Evolutionary conservation across 257 asterid species (phyloP).

Genomic region (Coffea eugenioides): DNA sequence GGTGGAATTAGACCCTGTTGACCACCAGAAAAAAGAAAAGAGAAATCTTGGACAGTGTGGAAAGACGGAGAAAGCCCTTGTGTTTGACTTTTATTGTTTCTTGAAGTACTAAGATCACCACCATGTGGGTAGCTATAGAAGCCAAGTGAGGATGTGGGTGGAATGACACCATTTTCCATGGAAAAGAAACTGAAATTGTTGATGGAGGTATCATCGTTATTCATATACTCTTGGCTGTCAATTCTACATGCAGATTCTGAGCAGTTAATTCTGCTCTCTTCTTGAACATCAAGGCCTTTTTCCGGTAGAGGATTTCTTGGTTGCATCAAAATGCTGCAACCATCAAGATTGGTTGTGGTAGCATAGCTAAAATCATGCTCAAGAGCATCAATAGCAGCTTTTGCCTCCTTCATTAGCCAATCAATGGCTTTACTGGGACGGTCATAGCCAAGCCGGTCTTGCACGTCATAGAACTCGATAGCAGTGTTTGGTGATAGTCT

Average conservation of each 20-base stretch:
- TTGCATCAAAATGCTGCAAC: not conserved
- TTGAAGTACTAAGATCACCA: not conserved
- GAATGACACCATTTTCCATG: not conserved
- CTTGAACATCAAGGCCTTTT: not conserved
- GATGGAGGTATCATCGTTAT: not conserved
- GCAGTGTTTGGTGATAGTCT: conserved; percentile 82
- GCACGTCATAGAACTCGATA: conserved; percentile 79
- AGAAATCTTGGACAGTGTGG: conserved; percentile 16
- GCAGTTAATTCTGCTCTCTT: not conserved
- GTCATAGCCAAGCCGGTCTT: conserved; percentile 77
- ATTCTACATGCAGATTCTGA: conserved; percentile 10
- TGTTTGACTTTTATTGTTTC: conserved; percentile 9
- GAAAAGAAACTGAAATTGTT: conserved; percentile 15
- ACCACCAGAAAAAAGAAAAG: conserved; percentile 9
- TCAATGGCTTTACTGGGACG: conserved; percentile 96
- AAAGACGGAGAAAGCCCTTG: conserved; percentile 18
- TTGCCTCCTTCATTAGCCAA: conserved; percentile 82
- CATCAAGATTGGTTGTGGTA: not conserved
- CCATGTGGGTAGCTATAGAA: not conserved
- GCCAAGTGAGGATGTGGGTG: not conserved
- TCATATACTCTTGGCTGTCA: conserved; percentile 14
- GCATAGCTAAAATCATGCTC: not conserved
- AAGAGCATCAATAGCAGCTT: conserved; percentile 34
- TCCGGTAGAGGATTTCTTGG: not conserved
- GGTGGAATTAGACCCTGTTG: conserved; percentile 16